Evolutionary conservation across 495 filamentous ascomycete genomes (phyloP), one percentile per base, ranked within the genome.

Genomic region (Aspergillus indologenus): DNA sequence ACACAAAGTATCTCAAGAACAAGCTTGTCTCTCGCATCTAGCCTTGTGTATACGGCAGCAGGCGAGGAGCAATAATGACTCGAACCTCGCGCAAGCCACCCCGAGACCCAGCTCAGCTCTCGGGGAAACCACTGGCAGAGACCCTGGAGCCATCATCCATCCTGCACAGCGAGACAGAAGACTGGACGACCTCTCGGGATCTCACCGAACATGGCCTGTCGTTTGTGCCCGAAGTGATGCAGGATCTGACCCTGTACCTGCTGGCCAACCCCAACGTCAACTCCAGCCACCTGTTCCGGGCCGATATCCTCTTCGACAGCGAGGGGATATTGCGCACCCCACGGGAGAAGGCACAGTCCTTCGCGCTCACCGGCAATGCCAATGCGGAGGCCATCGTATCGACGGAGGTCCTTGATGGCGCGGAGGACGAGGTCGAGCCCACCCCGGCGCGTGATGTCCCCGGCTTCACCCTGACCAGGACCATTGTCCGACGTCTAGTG

Each of bases 181-280:
- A 53, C 61, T 76, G 73, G 73, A 43, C 67, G 6, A 76, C 73
- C 19, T 74, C 73, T n/a, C 52, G 19, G 21, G 73, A 76, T 43
- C 61, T 76, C 8, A 51, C 51, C 12, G 68, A 74, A 47, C 31
- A 60, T 45, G 48, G 56, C 6, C 62, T 76, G 12, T 34, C 79
- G 11, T 91, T 90, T 63, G 62, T 78, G 3, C 79, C 81, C 2
- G 70, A 79, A 40, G 72, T 81, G 49, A 91, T 92, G 68, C 66
- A 77, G 34, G 69, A 79, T 29, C 82, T 89, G 48, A 86, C 90
- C 79, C 67, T 83, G 53, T 90, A 90, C 59, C 81, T 95, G 45
- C 81, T 95, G 63, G 78, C 78, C 48, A 96, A 96, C 69, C 92
- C 92, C 8, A 95, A 96, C 60, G 82, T 93, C 77, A 93, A 89